Percentiles rank a stretch among this genome's conserved stretches.
Conservation (phyloP, 352 stramenopile species). For the Phytopythium boreale region DNA sequence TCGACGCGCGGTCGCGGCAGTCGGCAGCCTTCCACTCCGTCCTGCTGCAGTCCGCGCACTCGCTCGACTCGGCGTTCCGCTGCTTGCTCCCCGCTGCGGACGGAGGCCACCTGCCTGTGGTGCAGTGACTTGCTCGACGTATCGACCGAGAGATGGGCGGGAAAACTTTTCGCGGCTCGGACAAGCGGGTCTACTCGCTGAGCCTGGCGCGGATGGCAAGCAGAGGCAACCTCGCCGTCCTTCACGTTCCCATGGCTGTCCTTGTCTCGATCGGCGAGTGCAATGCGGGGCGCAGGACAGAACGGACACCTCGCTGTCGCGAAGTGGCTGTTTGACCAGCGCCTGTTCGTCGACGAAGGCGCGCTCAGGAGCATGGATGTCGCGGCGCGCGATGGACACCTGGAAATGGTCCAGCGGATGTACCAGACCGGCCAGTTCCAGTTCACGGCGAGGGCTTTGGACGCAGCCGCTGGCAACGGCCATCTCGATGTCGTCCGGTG, state of each 20-base stretch:
- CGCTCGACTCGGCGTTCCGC: neutral
- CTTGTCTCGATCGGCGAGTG: constrained; percentile 8
- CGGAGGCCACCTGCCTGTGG: neutral
- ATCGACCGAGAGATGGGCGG: neutral
- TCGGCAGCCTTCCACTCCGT: constrained; percentile 5
- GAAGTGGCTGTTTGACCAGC: neutral
- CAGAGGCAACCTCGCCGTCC: neutral
- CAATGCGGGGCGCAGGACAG: constrained; percentile 24
- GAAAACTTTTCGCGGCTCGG: neutral
- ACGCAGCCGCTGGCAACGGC: too few relatives aligned
- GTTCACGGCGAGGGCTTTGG: neutral
- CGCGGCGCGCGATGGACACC: neutral
- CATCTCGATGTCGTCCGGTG: neutral
- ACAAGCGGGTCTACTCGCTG: neutral
- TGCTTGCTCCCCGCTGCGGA: neutral
- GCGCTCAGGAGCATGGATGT: neutral
- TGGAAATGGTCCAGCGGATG: neutral
- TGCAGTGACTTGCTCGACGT: neutral
- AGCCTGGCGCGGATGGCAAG: neutral
- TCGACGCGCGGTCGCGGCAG: constrained; percentile 15
- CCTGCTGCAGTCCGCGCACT: neutral
- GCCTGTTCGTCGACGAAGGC: neutral
- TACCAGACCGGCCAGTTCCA: neutral
- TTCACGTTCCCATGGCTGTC: neutral
- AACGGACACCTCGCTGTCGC: constrained; percentile 7